Conservation (phyloP, 2,329 filamentous ascomycete species). For the Trichoderma koningiopsis region DNA sequence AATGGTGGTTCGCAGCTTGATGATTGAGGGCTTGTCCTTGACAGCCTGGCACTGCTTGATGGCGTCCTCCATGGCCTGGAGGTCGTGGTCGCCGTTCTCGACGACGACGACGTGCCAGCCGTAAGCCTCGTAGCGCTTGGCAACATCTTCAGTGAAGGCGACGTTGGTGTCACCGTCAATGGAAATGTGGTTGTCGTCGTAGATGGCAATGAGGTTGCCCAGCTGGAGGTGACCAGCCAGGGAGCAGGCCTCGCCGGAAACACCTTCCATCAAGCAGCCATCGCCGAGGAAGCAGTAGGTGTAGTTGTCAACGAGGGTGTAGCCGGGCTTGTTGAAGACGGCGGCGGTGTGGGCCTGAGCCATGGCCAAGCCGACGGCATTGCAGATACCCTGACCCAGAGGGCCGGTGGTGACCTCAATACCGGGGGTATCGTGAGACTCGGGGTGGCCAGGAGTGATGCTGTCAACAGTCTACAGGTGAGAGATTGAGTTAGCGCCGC, state of each 20-base stretch:
- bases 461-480: constrained; percentile 54
- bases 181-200: constrained; percentile 98
- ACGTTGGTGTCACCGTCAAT: constrained; percentile 93
- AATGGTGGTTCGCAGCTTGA: constrained; percentile 97
- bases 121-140: constrained; percentile 93
- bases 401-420: constrained; percentile 98
- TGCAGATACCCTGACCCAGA: constrained; percentile 95
- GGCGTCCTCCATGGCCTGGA: constrained; percentile 83
- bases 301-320: constrained; percentile 91
- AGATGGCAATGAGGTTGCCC: constrained; percentile 95
- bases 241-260: constrained; percentile 89
- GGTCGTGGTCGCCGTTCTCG: constrained; percentile 84
- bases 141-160: constrained; percentile 95
- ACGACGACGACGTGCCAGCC: constrained; percentile 92
- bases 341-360: constrained; percentile 90
- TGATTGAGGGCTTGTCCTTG: constrained; percentile 94
- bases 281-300: constrained; percentile 97
- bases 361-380: constrained; percentile 96
- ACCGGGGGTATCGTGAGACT: constrained; percentile 94
- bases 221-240: constrained; percentile 95
- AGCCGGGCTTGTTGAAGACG: constrained; percentile 95
- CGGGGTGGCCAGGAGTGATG: constrained; percentile 95
- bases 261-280: constrained; percentile 97
- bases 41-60: constrained; percentile 82
- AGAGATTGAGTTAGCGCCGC: constrained; percentile 23